A percentile compares a stretch with the other conserved stretches of the same genome.
Evolutionary conservation across 805 yeast genomes (phyloP).

Genomic region (Candida koratica): DNA sequence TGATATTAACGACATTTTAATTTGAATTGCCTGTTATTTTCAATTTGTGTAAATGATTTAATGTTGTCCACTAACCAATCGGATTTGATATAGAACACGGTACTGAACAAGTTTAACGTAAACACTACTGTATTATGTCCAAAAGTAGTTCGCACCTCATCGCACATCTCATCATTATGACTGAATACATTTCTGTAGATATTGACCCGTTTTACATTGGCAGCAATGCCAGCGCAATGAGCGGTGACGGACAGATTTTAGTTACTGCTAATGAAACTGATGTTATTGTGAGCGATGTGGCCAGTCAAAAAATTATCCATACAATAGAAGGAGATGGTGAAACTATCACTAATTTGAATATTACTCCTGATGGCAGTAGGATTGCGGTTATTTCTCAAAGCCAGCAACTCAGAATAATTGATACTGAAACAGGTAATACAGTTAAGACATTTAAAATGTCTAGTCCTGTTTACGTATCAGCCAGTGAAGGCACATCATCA

Average conservation of each 20-base stretch:
- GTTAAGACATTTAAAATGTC: constrained; percentile 55
- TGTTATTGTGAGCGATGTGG: constrained; percentile 62
- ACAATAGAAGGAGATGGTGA: constrained; percentile 83
- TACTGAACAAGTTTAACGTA: too few relatives aligned
- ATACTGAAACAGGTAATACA: constrained; percentile 36
- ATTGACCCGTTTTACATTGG: constrained; percentile 86
- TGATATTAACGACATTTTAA: too few relatives aligned
- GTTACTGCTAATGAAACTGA: constrained; percentile 83
- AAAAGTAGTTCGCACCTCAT: constrained; percentile 2
- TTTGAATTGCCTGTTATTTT: too few relatives aligned
- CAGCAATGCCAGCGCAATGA: constrained; percentile 68
- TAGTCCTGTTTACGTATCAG: constrained; percentile 78
- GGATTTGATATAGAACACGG: too few relatives aligned
- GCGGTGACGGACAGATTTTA: constrained; percentile 56
- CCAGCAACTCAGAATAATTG: constrained; percentile 70
- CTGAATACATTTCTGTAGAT: constrained; percentile 42
- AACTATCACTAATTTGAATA: constrained; percentile 63
- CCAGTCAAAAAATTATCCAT: constrained; percentile 53
- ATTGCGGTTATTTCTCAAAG: constrained; percentile 79
- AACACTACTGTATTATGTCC: too few relatives aligned
- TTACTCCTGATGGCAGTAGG: constrained; percentile 71
- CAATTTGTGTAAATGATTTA: too few relatives aligned
- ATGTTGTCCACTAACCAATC: too few relatives aligned
- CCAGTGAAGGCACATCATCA: constrained; percentile 76
- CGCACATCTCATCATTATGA: constrained; percentile 17